Base-by-base conservation (phyloP, 2,329 filamentous ascomycete species). In the Nothophoma quercina region DNA sequence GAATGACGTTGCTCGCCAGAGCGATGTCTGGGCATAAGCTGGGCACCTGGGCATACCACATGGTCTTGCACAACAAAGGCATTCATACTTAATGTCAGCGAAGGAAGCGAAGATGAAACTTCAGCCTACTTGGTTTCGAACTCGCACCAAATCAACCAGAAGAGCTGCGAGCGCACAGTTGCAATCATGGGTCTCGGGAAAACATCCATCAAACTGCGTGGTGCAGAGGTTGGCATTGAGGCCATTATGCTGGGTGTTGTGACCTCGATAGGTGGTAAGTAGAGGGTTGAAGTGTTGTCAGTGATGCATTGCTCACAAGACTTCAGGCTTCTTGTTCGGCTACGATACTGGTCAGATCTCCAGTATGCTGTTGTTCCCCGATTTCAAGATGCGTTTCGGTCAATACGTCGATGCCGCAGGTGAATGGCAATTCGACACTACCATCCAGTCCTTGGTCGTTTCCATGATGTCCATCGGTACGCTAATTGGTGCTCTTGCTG, bases 361-460 rank as follows among this genome's bases (percentile, higher is more conserved):
- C 34, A 70, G 71, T 50, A 75, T 77, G 65, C 69, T 77, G 43
- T 58, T 74, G 18, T 77, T 76, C 66, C 44, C 54, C 9, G 82
- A 87, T 68, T 87, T 85, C 65, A 76, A 78, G 22, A 44, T 77
- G n/a, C 80, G 84, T 8, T 88, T 88, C 58, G 83, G 80, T 15
- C 77, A 81, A 49, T 49, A 35, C 30, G 62, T 67, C 1, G 71
- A 77, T 19, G 59, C 68, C 2, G 62, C 78, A 10, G 80, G 79
- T 7, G 56, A 65, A 13, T 76, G 66, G 50, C 62, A 56, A 23
- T 74, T 75, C 46, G 75, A 77, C 25, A 69, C 68, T 23, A 77
- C 77, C 26, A 76, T 77, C 63, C 69, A 54, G 81, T 79, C 83
- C 66, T 41, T 77, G 59, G 32, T 69, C 28, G 64, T 72, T 18